Evolutionary conservation across 2,329 filamentous ascomycete species (phyloP), one percentile per base, ranked within the genome.

Genomic region (Exserohilum rostratum): DNA sequence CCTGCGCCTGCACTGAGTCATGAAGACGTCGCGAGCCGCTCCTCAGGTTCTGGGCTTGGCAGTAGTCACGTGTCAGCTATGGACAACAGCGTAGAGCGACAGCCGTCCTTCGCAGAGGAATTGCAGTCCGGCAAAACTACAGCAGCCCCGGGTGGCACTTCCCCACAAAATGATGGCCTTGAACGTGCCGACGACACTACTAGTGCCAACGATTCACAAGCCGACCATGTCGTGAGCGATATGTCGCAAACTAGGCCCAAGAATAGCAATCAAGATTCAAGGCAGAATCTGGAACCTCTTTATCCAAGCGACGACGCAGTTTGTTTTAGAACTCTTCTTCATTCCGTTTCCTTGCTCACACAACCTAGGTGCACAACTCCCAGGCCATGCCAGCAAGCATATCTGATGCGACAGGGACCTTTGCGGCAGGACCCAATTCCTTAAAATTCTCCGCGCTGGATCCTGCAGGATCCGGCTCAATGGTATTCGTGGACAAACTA

Each of bases 311-410:
- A 52, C 18, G 29, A 25, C 49, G 42, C 45, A 56, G 58, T 58
- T 44, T 56, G 58, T 61, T 46, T 22, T 48, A 40, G 43, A 35
- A 33, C 40, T 35, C 31, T 20, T 33, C 35, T 34, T 38, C 38
- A 46, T 34, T 22, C 17, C 17, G 46, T 33, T 6, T 38, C 17
- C 20, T 35, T 34, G 42, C 67, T 60, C 51, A 58, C 46, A 46
- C 33, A 29, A 10, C 15, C 11, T 37, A 53, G 54, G 34, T 31
- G 31, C 29, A 29, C n/a, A 37, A 39, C 20, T 29, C 20, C 17
- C 13, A 37, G 27, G 10, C 44, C 25, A 17, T 31, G 22, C n/a
- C 39, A 31, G 35, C 30, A 31, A n/a, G 7, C n/a, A 27, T 10
- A 7, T 25, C 43, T 38, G 22, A 47, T 42, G 27, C 10, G 7